Percentiles rank a stretch among this genome's conserved stretches.
These are phyloP conservation scores for Colletotrichum australisinense DNA, from an alignment of 2,329 filamentous ascomycete genomes.

Conservation along the genomic window DNA sequence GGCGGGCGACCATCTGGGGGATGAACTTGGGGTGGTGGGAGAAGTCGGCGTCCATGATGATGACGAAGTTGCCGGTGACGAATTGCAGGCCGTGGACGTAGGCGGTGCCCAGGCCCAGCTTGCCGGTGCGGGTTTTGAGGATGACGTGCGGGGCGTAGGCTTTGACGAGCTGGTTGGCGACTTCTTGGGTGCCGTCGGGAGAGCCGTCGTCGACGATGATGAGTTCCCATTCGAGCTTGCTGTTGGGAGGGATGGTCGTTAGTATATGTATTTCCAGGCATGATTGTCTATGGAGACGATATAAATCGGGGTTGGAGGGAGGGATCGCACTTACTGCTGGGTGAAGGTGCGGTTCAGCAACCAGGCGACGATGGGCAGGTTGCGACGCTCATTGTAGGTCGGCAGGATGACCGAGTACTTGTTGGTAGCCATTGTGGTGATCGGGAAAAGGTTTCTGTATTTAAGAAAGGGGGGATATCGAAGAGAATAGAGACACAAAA, in stretches of 20 bases:
- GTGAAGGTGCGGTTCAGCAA: conserved; percentile 92
- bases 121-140: conserved; percentile 90
- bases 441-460: conserved; percentile 50
- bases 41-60: conserved; percentile 99
- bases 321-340: conserved; percentile 73
- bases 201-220: conserved; percentile 99
- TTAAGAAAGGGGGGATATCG: neutral
- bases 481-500: neutral
- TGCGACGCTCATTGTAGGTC: conserved; percentile 98
- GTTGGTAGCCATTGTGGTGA: conserved; percentile 51
- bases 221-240: conserved; percentile 95
- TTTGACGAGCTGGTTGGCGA: conserved; percentile 90
- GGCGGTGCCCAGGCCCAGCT: conserved; percentile 95
- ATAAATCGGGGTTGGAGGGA: neutral
- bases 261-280: neutral
- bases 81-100: conserved; percentile 96
- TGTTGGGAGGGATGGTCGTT: conserved; percentile 48
- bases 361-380: conserved; percentile 96
- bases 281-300: too few species aligned
- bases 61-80: conserved; percentile 91
- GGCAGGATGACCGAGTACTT: conserved; percentile 98
- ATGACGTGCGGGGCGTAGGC: conserved; percentile 84
- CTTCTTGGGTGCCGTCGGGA: conserved; percentile 91
- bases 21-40: conserved; percentile 99
- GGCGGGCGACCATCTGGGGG: conserved; percentile 87